Percentiles rank a stretch among this genome's conserved stretches.
Conservation (phyloP, 2,329 filamentous ascomycete species). For the Ustulina deusta region DNA sequence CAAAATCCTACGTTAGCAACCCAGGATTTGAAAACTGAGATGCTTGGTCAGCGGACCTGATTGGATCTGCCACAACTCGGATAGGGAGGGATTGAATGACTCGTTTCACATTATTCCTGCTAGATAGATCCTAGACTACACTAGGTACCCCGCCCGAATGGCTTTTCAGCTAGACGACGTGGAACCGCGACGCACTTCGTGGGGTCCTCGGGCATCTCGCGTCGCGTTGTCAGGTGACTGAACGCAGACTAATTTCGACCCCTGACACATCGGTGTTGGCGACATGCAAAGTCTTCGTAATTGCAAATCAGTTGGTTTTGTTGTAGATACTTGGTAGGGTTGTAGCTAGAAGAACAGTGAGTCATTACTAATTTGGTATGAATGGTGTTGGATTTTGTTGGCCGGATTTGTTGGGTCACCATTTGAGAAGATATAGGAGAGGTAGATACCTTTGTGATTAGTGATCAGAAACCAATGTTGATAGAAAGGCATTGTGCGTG, state of each 20-base stretch:
- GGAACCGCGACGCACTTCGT: slow-evolving; percentile 11
- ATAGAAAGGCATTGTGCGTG: not conserved
- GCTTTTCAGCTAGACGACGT: not conserved
- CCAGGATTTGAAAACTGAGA: not conserved
- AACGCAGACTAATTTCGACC: slow-evolving; percentile 7
- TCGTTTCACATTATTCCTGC: not conserved
- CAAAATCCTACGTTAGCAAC: slow-evolving; percentile 2
- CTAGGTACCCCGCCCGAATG: slow-evolving; percentile 13
- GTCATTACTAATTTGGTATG: not conserved
- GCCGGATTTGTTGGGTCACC: slow-evolving; percentile 26
- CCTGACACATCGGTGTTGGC: slow-evolving; percentile 25
- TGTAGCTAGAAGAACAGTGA: not conserved
- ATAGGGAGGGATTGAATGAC: not conserved
- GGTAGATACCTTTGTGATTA: slow-evolving; percentile 22
- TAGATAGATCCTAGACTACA: not conserved
- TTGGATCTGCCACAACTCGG: slow-evolving; percentile 11
- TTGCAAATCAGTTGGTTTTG: not conserved
- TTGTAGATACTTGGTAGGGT: not conserved
- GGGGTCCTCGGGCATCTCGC: slow-evolving; percentile 12
- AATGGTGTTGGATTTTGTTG: slow-evolving; percentile 18
- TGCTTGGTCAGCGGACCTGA: slow-evolving; percentile 12
- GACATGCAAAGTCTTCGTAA: slow-evolving; percentile 7
- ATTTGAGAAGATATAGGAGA: slow-evolving; percentile 3
- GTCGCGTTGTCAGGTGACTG: slow-evolving; percentile 49
- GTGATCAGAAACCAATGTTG: slow-evolving; percentile 21